Evolutionary conservation across 2,329 filamentous ascomycete species (phyloP).

Genomic region (Teratosphaeria pseudoeucalypti): DNA sequence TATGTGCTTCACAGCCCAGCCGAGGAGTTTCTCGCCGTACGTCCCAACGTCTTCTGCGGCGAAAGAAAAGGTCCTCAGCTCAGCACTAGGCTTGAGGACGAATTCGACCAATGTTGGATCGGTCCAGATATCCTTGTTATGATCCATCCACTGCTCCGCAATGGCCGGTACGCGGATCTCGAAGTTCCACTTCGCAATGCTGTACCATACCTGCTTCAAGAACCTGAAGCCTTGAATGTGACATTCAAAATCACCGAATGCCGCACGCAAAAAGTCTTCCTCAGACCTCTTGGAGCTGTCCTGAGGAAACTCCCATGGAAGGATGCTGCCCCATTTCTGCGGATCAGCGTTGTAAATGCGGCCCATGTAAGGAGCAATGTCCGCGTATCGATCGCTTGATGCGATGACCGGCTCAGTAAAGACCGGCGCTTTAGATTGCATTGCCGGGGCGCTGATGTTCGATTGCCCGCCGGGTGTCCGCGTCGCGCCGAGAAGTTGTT

Average conservation of each 20-base stretch:
- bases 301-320: slow-evolving; percentile 25
- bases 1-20: slow-evolving; percentile 6
- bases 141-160: slow-evolving; percentile 14
- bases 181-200: slow-evolving; percentile 22
- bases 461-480: not conserved
- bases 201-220: slow-evolving; percentile 25
- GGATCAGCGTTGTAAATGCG: slow-evolving; percentile 15
- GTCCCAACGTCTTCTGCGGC: slow-evolving; percentile 4
- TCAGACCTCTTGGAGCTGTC: slow-evolving; percentile 17
- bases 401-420: slow-evolving; percentile 16
- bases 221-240: slow-evolving; percentile 24
- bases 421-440: not conserved
- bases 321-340: slow-evolving; percentile 17
- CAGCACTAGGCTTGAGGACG: slow-evolving; percentile 10
- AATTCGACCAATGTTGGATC: slow-evolving; percentile 12
- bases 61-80: slow-evolving; percentile 16
- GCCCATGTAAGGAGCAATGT: slow-evolving; percentile 21
- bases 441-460: not conserved
- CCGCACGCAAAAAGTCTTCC: slow-evolving; percentile 23
- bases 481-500: not conserved
- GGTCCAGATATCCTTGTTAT: slow-evolving; percentile 12
- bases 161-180: slow-evolving; percentile 16
- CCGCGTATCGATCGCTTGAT: slow-evolving; percentile 18
- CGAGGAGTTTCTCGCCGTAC: slow-evolving; percentile 9
- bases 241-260: slow-evolving; percentile 19